Base-by-base conservation (phyloP, 805 yeast genomes). In the Saccharomycopsis schoenii region DNA sequence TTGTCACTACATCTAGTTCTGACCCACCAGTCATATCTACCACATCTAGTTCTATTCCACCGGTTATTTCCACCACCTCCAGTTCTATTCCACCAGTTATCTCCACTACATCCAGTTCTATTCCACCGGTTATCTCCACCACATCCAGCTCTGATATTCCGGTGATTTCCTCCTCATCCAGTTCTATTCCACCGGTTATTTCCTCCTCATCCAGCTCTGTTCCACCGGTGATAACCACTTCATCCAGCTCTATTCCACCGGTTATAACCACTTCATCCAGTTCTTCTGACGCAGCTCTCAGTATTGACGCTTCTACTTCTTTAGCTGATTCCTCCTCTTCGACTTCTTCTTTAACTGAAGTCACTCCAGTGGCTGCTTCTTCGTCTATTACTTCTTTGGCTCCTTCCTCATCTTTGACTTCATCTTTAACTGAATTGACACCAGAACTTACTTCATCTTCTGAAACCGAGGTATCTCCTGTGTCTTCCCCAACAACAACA, bases 41-140 rank as follows among this genome's bases (percentile, higher is more conserved):
- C 2, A 55, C 37, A 37, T 19, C 57, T 37, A 57, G 65, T 56
- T 60, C 56, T 19, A 61, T 64, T 24, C 41, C 11, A 14, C 41
- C 43, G 41, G 60, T 15, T 14, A 17, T n/a, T 15, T 50, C 37
- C 17, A 56, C 41, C 1, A 5, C 34, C 3, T 21, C 57, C 42
- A 41, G 41, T 55, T 37, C 58, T 21, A 2, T 17, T 24, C 10
- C 4, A 1, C 29, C 57, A 36, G 9, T 39, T 14, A 36, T 19
- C 11, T 4, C 11, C n/a, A 25, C 42, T 4, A 39, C 29, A 8
- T 21, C 52, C 21, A 41, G 52, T 40, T 25, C 50, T 42, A 37
- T 19, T 15, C 2, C 36, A 39, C 42, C 52, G 17, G 42, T 19
- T 42, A 14, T 29, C 3, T 29, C 60, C 15, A 21, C 59, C 4